Evolutionary conservation across 176 grass and related monocot genomes (phyloP).

Genomic region (Carex myosuroides): DNA sequence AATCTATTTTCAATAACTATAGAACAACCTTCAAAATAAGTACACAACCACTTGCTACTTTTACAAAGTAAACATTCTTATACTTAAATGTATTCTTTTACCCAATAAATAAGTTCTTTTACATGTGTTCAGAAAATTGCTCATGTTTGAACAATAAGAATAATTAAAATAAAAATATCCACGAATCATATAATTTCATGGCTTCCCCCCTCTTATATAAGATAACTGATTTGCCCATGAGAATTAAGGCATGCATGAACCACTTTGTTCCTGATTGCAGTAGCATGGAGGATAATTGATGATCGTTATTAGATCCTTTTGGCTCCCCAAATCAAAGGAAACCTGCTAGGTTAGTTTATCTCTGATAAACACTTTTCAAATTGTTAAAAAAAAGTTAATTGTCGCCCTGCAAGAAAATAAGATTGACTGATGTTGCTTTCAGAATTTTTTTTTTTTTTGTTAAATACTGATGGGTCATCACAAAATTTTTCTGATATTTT

Average conservation of each 20-base stretch:
- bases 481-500: conserved; percentile 14
- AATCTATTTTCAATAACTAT: background rate
- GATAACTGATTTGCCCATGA: background rate
- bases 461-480: background rate
- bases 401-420: background rate
- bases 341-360: conserved; percentile 18
- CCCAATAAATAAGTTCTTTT: background rate
- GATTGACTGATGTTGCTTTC: background rate
- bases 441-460: background rate
- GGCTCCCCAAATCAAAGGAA: conserved; percentile 22
- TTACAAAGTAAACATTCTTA: background rate
- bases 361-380: background rate
- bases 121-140: background rate
- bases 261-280: conserved; percentile 27
- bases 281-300: conserved; percentile 15
- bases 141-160: background rate
- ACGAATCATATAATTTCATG: background rate
- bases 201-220: background rate
- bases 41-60: background rate
- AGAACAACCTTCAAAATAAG: no score
- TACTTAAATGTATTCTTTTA: background rate
- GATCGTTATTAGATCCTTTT: conserved; percentile 25
- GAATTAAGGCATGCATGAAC: conserved; percentile 13
- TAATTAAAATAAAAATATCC: background rate
- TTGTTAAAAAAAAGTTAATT: background rate